A percentile compares a stretch with the other conserved stretches of the same genome.
Evolutionary conservation across 768 basidiomycete species (phyloP).

Genomic region (Serpula lacrymans): DNA sequence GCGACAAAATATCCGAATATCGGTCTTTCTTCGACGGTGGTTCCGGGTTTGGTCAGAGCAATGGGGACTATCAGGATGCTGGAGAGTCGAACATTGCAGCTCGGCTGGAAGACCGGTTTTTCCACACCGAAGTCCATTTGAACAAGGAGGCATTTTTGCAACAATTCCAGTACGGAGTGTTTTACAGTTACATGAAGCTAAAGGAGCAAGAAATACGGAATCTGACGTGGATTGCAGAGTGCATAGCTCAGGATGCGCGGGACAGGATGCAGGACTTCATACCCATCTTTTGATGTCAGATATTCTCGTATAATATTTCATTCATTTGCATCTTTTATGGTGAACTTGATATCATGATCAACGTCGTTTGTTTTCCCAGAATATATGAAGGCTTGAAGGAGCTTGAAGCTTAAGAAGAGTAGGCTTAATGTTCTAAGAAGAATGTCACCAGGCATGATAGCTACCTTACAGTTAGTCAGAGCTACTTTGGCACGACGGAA

Average conservation of each 20-base stretch:
- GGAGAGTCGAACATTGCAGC: slow-evolving; percentile 51
- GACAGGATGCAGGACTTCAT: slow-evolving; percentile 96
- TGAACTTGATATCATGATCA: slow-evolving; percentile 2
- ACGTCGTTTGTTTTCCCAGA: not conserved
- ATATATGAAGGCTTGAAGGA: too few relatives aligned
- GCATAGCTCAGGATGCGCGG: slow-evolving; percentile 94
- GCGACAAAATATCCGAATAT: slow-evolving; percentile 89
- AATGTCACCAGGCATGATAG: too few relatives aligned
- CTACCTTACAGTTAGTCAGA: too few relatives aligned
- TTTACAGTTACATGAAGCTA: slow-evolving; percentile 88
- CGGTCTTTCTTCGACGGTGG: slow-evolving; percentile 80
- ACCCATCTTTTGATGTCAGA: slow-evolving; percentile 66
- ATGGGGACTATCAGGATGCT: slow-evolving; percentile 29
- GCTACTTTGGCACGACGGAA: too few relatives aligned
- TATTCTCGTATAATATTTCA: slow-evolving; percentile 1
- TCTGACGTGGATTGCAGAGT: slow-evolving; percentile 94
- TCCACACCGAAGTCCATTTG: slow-evolving; percentile 86
- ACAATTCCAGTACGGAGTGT: slow-evolving; percentile 93
- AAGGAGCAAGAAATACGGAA: slow-evolving; percentile 91
- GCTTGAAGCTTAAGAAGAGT: too few relatives aligned
- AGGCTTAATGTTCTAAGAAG: too few relatives aligned
- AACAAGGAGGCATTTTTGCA: slow-evolving; percentile 96
- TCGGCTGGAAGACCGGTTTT: slow-evolving; percentile 91
- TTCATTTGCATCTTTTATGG: not conserved
- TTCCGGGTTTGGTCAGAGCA: slow-evolving; percentile 25